Evolutionary conservation across 177 flowering plant genomes (phyloP).

Genomic region (Vitis hybrid): DNA sequence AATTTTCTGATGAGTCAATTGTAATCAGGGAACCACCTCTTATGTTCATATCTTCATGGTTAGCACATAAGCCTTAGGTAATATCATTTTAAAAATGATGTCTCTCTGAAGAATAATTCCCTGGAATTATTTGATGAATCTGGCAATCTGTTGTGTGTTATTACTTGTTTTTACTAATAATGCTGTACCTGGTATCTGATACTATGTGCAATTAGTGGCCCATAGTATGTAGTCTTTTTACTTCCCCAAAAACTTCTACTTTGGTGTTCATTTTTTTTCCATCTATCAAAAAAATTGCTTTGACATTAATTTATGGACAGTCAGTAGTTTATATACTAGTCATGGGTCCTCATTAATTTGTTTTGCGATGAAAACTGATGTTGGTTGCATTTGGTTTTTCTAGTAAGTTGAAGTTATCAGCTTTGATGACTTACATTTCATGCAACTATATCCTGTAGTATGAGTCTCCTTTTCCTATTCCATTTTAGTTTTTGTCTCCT

Average conservation of each 20-base stretch:
- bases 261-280: no score
- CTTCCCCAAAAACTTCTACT: no score
- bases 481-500: no score
- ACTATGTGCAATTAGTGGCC: not conserved
- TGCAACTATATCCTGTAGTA: not conserved
- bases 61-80: not conserved
- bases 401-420: not conserved
- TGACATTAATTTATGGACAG: no score
- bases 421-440: not conserved
- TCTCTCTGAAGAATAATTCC: not conserved
- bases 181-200: not conserved
- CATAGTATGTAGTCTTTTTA: not conserved
- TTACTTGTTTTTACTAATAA: not conserved
- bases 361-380: not conserved
- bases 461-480: no score
- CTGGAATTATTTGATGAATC: not conserved
- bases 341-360: not conserved
- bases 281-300: no score
- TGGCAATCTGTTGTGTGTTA: not conserved
- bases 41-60: not conserved
- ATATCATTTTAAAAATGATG: not conserved
- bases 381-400: not conserved
- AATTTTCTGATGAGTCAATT: no score
- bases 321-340: not conserved
- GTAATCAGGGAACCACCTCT: no score